These are phyloP conservation scores for Elsinoe batatas DNA, from an alignment of 2,329 filamentous ascomycete species.

Conservation along the genomic window DNA sequence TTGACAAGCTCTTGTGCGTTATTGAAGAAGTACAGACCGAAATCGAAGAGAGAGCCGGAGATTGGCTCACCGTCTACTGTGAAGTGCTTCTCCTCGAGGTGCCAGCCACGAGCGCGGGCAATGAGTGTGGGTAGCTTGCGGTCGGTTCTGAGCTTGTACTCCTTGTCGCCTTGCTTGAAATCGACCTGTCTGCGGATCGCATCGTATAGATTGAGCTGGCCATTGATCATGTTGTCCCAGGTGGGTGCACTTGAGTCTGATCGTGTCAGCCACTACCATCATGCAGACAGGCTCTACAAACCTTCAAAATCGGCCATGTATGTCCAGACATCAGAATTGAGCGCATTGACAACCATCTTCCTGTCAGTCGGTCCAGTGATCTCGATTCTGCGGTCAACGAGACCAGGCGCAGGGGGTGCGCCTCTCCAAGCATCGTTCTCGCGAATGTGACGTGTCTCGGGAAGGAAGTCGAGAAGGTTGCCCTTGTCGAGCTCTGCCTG, in stretches of 20 bases:
- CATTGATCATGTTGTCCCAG: constrained; percentile 99
- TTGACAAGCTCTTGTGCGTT: constrained; percentile 83
- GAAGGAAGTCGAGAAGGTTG: constrained; percentile 81
- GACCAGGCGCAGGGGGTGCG: constrained; percentile 78
- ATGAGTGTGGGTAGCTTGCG: constrained; percentile 81
- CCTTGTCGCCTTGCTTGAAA: constrained; percentile 90
- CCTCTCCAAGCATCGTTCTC: constrained; percentile 92
- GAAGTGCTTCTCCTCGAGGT: constrained; percentile 96
- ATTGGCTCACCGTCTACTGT: constrained; percentile 92
- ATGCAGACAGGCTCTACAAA: constrained; percentile 33
- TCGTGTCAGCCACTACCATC: not conserved
- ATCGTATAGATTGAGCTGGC: constrained; percentile 95
- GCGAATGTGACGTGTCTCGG: constrained; percentile 90
- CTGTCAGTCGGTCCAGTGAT: constrained; percentile 95
- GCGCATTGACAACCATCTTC: constrained; percentile 97
- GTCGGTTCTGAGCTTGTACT: constrained; percentile 95
- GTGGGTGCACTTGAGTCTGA: constrained; percentile 88
- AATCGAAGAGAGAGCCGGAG: constrained; percentile 87
- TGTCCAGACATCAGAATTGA: constrained; percentile 94
- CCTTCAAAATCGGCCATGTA: constrained; percentile 99
- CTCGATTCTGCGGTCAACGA: constrained; percentile 88
- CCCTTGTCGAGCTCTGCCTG: constrained; percentile 92
- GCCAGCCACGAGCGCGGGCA: constrained; percentile 90
- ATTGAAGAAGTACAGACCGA: constrained; percentile 98
- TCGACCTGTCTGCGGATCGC: constrained; percentile 88